A percentile compares a stretch with the other conserved stretches of the same genome.
Conservation (phyloP, 2,329 filamentous ascomycete species). For the Pseudogymnoascus sp. region DNA sequence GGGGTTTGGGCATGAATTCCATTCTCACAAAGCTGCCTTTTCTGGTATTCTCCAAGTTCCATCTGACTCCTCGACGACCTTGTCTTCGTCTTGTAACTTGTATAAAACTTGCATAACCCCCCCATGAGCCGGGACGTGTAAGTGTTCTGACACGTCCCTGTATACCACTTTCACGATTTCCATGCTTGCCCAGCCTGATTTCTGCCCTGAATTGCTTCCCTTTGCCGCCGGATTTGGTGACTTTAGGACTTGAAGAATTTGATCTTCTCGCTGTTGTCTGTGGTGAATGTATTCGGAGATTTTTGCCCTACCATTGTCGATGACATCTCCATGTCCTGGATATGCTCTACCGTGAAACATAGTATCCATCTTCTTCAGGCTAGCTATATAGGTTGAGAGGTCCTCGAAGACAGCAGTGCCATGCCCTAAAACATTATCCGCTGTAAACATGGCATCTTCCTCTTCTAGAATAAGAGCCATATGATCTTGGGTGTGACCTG, state of each 20-base stretch:
- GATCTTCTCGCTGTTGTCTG: conserved; percentile 67
- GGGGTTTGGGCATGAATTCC: not conserved
- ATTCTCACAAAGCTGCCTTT: conserved; percentile 34
- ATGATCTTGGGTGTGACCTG: conserved; percentile 76
- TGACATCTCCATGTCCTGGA: conserved; percentile 76
- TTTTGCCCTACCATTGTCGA: conserved; percentile 62
- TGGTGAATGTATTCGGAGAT: conserved; percentile 80
- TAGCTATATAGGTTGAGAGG: conserved; percentile 57
- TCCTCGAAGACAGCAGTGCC: conserved; percentile 82
- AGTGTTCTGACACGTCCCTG: conserved; percentile 61
- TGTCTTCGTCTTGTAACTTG: conserved; percentile 71
- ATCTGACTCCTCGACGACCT: conserved; percentile 38
- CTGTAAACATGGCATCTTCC: conserved; percentile 77
- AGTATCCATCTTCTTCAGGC: conserved; percentile 59
- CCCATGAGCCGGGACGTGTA: conserved; percentile 67
- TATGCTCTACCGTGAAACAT: conserved; percentile 65
- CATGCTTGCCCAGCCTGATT: conserved; percentile 54
- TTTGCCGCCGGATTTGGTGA: conserved; percentile 29
- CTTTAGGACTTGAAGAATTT: conserved; percentile 59
- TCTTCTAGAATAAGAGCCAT: conserved; percentile 69
- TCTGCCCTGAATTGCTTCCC: conserved; percentile 12
- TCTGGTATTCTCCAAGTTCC: conserved; percentile 38
- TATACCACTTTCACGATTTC: conserved; percentile 89
- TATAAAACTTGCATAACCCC: conserved; percentile 70
- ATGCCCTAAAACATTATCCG: conserved; percentile 81